phyloP scores from a whole-genome alignment of 2,329 filamentous ascomycete species.

The Elsinoe batatas region DNA sequence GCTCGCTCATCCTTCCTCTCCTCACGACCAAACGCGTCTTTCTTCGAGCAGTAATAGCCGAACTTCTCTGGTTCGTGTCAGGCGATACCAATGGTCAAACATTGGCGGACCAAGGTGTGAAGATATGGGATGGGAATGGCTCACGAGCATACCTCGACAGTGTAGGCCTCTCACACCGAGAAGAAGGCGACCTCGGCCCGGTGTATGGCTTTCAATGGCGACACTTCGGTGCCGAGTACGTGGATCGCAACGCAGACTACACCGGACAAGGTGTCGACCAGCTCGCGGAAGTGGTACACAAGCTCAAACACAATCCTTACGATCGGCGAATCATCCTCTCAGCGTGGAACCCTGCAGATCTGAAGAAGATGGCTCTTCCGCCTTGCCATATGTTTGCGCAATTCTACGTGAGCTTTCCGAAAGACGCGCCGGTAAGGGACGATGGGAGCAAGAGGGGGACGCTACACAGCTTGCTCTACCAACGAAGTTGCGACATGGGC shows the following conservation, averaged over 20 bases:
- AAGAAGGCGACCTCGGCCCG: slow-evolving; percentile 80
- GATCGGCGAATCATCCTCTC: slow-evolving; percentile 82
- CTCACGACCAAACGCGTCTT: slow-evolving; percentile 98
- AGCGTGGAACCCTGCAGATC: slow-evolving; percentile 86
- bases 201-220: slow-evolving; percentile 99
- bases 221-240: slow-evolving; percentile 89
- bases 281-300: slow-evolving; percentile 78
- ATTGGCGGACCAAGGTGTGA: slow-evolving; percentile 70
- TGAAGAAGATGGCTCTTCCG: slow-evolving; percentile 80
- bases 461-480: slow-evolving; percentile 82
- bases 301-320: slow-evolving; percentile 73
- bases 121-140: slow-evolving; percentile 98
- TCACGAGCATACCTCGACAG: slow-evolving; percentile 81
- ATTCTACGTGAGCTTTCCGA: slow-evolving; percentile 77
- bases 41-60: slow-evolving; percentile 75
- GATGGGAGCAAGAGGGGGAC: slow-evolving; percentile 47
- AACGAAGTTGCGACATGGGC: slow-evolving; percentile 93
- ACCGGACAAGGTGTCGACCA: slow-evolving; percentile 85
- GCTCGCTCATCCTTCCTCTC: slow-evolving; percentile 69
- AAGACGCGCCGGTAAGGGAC: slow-evolving; percentile 19
- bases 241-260: slow-evolving; percentile 71
- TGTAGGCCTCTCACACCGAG: slow-evolving; percentile 70
- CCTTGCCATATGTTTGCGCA: slow-evolving; percentile 98
- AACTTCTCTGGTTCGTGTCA: slow-evolving; percentile 91
- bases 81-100: slow-evolving; percentile 71